Percentiles rank a stretch among this genome's conserved stretches.
Conservation (phyloP, 306 rosid species). For the Prunus fruticosa region DNA sequence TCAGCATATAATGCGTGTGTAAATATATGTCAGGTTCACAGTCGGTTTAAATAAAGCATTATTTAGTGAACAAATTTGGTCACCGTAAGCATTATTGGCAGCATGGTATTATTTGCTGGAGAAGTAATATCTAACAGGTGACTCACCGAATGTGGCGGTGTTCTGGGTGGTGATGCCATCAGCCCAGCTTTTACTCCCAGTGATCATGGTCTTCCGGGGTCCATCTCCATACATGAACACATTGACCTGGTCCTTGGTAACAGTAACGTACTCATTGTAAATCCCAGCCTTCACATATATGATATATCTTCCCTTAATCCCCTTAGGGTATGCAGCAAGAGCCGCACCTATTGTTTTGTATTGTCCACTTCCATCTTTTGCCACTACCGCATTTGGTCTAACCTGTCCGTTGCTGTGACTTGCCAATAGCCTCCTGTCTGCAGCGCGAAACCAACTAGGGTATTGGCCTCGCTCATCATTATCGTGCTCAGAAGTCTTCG, state of each 20-base stretch:
- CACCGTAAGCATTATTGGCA: background rate
- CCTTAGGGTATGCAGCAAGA: slow-evolving; percentile 19
- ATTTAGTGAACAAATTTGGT: background rate
- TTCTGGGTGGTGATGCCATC: slow-evolving; percentile 23
- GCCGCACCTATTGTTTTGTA: slow-evolving; percentile 25
- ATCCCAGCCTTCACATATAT: slow-evolving; percentile 29
- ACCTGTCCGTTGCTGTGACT: background rate
- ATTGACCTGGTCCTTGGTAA: slow-evolving; percentile 19
- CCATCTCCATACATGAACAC: slow-evolving; percentile 33
- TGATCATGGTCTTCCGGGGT: slow-evolving; percentile 18
- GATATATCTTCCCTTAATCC: slow-evolving; percentile 15
- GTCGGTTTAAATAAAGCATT: background rate
- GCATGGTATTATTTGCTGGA: background rate
- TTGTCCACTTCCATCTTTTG: slow-evolving; percentile 29
- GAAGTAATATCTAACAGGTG: background rate
- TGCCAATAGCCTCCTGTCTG: slow-evolving; percentile 14
- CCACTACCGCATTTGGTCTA: slow-evolving; percentile 22
- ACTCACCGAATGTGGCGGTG: slow-evolving; percentile 32
- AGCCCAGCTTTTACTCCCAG: slow-evolving; percentile 18
- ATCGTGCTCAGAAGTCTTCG: slow-evolving; percentile 1
- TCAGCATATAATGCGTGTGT: no score
- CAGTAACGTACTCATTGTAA: slow-evolving; percentile 14
- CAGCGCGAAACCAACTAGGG: slow-evolving; percentile 16
- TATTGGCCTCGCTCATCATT: background rate
- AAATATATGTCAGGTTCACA: no score